phyloP scores from a whole-genome alignment of 2,329 filamentous ascomycete genomes.

The Ophiobolus disseminans region DNA sequence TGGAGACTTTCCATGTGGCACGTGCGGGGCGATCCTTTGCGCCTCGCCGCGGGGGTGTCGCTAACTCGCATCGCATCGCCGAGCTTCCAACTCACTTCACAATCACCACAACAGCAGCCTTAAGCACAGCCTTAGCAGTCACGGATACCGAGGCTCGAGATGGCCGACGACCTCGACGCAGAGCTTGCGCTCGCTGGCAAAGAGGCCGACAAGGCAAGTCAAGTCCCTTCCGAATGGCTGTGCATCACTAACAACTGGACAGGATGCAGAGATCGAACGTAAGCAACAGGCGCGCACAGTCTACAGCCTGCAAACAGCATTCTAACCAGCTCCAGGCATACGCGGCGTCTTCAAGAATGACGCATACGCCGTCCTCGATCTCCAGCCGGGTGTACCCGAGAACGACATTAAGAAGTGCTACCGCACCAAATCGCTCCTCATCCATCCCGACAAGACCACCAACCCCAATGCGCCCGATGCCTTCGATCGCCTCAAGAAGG shows the following conservation, averaged over 20 bases:
- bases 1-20: conserved; percentile 23
- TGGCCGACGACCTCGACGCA: conserved; percentile 67
- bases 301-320: not conserved
- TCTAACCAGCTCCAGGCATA: conserved; percentile 61
- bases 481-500: conserved; percentile 96
- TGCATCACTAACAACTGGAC: conserved; percentile 18
- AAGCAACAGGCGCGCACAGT: conserved; percentile 5
- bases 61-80: too few relatives aligned
- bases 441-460: conserved; percentile 97
- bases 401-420: conserved; percentile 95
- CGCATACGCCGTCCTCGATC: conserved; percentile 90
- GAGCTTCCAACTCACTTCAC: too few relatives aligned
- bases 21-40: too few relatives aligned
- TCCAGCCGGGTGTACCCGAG: conserved; percentile 93
- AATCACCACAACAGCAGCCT: not conserved
- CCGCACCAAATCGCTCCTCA: conserved; percentile 97
- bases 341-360: conserved; percentile 85
- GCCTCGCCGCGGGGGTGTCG: conserved; percentile 31
- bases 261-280: conserved; percentile 95
- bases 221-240: not conserved
- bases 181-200: conserved; percentile 84
- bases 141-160: conserved; percentile 29
- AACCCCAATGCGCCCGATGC: conserved; percentile 92
- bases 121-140: too few relatives aligned
- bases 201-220: conserved; percentile 81